Evolutionary conservation across 208 protist genomes (phyloP), one percentile per base, ranked within the genome.

Genomic region (Leishmania guyanensis): DNA sequence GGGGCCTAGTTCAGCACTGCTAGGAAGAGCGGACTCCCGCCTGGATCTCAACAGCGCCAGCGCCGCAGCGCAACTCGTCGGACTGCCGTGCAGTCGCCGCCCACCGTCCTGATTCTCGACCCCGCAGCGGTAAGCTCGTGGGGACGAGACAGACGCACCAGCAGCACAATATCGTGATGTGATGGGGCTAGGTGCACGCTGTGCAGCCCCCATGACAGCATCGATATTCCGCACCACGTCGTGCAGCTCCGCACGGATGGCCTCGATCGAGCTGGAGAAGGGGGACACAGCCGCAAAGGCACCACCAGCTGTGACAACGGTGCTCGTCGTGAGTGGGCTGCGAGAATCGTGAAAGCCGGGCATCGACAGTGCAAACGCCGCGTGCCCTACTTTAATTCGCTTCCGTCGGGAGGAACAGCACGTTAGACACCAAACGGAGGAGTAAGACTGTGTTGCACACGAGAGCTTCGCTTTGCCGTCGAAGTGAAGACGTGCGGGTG

Each of bases 221-320:
- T 95, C 89, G 56, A 95, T 92, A n/a, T 75, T 81, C 10, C 78
- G 85, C 86, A 95, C 83, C 64, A 91, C 89, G n/a, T 83, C 64
- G 5, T 84, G 84, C 54, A 95, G 76, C 14, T 88, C 84, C 0
- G 84, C 88, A 22, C 79, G 78, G 0, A 91, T 78, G 22, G 88
- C 84, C 20, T 77, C 77, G 12, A 91, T n/a, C 26, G 83, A 84
- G 14, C 48, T 73, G 33, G 78, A 82, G 48, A 77, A 78, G 16
- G 82, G 64, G 0, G 82, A 70, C 50, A 36, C 26, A 0, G 60
- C 66, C 33, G 58, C 36, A 3, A 71, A 53, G 10, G 50, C 81
- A 0, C 20, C 81, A 60, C 43, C 8, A 5, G 36, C 33, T 17
- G 68, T n/a, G 33, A n/a, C 20, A 51, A 29, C 0, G 10, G 22